phyloP scores from a whole-genome alignment of 768 basidiomycete species.

The Trametes maxima region DNA sequence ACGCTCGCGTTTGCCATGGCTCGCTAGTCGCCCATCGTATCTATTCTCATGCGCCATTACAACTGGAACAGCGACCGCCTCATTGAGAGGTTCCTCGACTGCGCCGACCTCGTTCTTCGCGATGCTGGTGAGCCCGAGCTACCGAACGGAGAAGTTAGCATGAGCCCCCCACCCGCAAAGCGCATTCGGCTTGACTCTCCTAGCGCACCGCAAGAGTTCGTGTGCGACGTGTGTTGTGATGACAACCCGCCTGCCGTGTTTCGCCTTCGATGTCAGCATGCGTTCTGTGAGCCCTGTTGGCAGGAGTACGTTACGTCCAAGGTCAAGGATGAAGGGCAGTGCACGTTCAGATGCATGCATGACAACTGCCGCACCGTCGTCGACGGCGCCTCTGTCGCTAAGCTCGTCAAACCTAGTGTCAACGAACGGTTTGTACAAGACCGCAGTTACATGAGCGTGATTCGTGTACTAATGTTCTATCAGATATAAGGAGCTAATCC shows the following conservation, averaged over 20 bases:
- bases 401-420: conserved; percentile 51
- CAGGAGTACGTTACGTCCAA: conserved; percentile 73
- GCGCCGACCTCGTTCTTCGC: conserved; percentile 64
- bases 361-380: conserved; percentile 68
- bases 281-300: conserved; percentile 88
- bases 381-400: conserved; percentile 58
- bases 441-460: not conserved
- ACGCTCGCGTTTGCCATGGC: not conserved
- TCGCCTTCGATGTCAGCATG: conserved; percentile 78
- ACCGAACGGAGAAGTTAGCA: conserved; percentile 12
- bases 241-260: conserved; percentile 54
- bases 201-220: conserved; percentile 50
- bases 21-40: conserved; percentile 65
- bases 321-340: conserved; percentile 80
- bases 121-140: conserved; percentile 40
- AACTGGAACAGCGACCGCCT: conserved; percentile 96
- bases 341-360: conserved; percentile 76
- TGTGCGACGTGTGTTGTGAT: conserved; percentile 93
- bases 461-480: not conserved
- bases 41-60: conserved; percentile 79
- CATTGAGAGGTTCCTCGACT: conserved; percentile 96
- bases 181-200: conserved; percentile 31
- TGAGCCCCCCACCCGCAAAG: conserved; percentile 28
- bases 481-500: conserved; percentile 69
- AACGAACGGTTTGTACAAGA: conserved; percentile 14